Base-by-base conservation (phyloP, 2,329 filamentous ascomycete species). In the Fusarium vanettenii region DNA sequence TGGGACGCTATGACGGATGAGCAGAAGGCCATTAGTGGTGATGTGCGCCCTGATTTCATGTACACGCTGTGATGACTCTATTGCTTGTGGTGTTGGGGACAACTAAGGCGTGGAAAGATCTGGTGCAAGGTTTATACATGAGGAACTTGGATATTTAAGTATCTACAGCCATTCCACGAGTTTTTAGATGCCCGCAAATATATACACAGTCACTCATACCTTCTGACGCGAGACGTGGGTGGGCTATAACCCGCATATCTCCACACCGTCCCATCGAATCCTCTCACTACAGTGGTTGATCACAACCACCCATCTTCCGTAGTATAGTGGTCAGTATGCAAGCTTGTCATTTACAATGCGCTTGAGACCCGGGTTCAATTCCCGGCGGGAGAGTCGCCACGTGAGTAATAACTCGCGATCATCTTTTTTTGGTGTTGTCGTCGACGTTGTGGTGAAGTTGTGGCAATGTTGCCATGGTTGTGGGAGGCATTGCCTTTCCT, bases 1-100 rank as follows among this genome's bases (percentile, higher is more conserved):
- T 82, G 87, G 43, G 85, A 89, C 52, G 89, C 90, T 0, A 86
- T 91, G 83, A 85, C 83, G 20, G 84, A 86, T 27, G 82, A 86
- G 29, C 84, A 93, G 81, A 86, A 92, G 57, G 86, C 87, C 72
- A 82, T 87, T 70, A 78, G 90, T 66, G 92, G 92, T 0, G 92
- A 93, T 79, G 82, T 83, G 82, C 76, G 81, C 0, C 81, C 81
- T 3, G 79, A 81, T 57, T 83, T 83, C 61, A 74, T 81, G 18
- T 83, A 83, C 43, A 83, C 82, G 5, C 72, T 83, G 16, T 82
- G 66, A 55, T 55, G 48, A 13, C 25, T 27, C 5, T n/a, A 18
- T 52, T n/a, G 45, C 25, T n/a, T 50, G 48, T 4, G 48, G 25
- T 29, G 25, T 52, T 29, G 25, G 18, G 48, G 14, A 45, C 48